phyloP scores from a whole-genome alignment of 1,284 basidiomycete genomes.

The Exobasidium cylindrosporum region DNA sequence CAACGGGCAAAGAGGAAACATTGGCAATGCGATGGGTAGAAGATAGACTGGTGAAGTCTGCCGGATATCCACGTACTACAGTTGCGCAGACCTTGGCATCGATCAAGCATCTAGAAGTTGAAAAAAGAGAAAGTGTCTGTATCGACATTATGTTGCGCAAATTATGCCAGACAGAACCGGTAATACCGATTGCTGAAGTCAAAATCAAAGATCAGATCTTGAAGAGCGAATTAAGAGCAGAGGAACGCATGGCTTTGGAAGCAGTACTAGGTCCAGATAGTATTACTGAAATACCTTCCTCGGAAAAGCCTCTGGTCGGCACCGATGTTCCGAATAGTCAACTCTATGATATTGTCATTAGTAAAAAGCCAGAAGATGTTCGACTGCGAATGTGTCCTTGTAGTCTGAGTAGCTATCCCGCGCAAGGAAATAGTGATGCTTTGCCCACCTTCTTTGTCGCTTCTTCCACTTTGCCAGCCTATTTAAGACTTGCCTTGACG shows the following conservation, averaged over 20 bases:
- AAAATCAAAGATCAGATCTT: neutral
- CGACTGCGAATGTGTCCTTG: slow-evolving; percentile 63
- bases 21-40: slow-evolving; percentile 76
- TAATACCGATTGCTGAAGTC: too few species aligned
- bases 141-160: slow-evolving; percentile 28
- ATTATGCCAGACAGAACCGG: neutral
- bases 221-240: slow-evolving; percentile 57
- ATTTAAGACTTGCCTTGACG: slow-evolving; percentile 80
- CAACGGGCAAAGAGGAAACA: slow-evolving; percentile 59
- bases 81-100: slow-evolving; percentile 63
- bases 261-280: slow-evolving; percentile 59
- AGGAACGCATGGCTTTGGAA: slow-evolving; percentile 67
- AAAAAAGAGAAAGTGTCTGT: slow-evolving; percentile 26
- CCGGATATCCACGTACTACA: slow-evolving; percentile 73
- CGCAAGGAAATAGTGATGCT: slow-evolving; percentile 54
- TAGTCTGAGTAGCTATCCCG: slow-evolving; percentile 56
- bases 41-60: slow-evolving; percentile 76
- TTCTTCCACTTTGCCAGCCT: slow-evolving; percentile 71
- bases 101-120: slow-evolving; percentile 17
- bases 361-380: slow-evolving; percentile 57
- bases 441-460: slow-evolving; percentile 74
- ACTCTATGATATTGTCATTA: slow-evolving; percentile 51
- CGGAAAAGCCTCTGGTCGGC: slow-evolving; percentile 28
- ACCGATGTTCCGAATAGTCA: slow-evolving; percentile 45
- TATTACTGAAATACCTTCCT: slow-evolving; percentile 35